Conservation (phyloP, 306 rosid species). For the Vigna trinervia region DNA sequence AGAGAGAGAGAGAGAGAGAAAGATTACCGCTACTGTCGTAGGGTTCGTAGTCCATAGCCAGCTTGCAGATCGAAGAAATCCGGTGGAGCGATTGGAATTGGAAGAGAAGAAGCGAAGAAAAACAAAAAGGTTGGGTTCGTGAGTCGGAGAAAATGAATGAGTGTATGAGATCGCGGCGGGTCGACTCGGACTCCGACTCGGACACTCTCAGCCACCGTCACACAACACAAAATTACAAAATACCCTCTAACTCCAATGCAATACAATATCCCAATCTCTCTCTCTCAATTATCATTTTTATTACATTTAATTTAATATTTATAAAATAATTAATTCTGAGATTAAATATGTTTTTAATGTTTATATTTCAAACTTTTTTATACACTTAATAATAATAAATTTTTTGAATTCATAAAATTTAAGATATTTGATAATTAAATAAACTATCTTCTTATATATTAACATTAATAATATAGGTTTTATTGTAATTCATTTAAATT, state of each 20-base stretch:
- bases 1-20: background rate
- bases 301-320: too few species aligned
- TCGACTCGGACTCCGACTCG: constrained; percentile 39
- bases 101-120: background rate
- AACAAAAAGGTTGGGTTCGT: background rate
- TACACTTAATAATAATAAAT: too few species aligned
- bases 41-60: constrained; percentile 97
- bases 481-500: too few species aligned
- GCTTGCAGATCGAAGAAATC: constrained; percentile 47
- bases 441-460: too few species aligned
- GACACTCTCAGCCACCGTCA: constrained; percentile 32
- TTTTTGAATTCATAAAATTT: too few species aligned
- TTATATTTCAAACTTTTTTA: too few species aligned
- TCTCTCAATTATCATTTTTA: too few species aligned
- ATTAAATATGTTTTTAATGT: too few species aligned
- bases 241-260: background rate
- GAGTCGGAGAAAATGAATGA: constrained; percentile 35
- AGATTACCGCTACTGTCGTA: constrained; percentile 91
- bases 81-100: background rate
- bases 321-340: too few species aligned
- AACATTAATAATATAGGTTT: too few species aligned
- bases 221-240: constrained; percentile 18
- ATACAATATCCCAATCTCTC: too few species aligned
- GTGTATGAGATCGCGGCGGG: constrained; percentile 40
- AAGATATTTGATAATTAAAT: too few species aligned